Evolutionary conservation across 495 filamentous ascomycete genomes (phyloP), one percentile per base, ranked within the genome.

Genomic region (Glonium stellatum): DNA sequence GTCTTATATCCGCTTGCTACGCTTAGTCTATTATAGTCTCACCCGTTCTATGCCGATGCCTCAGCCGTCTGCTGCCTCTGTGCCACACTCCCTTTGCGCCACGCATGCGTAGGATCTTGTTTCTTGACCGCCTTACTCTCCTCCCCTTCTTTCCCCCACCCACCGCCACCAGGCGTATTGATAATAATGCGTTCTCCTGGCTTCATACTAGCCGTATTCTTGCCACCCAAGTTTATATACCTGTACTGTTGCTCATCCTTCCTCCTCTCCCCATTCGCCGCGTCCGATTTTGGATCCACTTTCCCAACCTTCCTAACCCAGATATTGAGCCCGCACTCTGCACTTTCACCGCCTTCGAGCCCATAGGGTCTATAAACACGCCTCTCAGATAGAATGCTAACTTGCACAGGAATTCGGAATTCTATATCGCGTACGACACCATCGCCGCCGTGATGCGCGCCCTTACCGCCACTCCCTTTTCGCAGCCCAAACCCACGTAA

Each of bases 391-490:
- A 98, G 72, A 60, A 98, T 97, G 5, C 86, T 90, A 15, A 88
- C 89, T 69, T 96, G 88, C 60, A 97, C 82, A 0, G 89, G 87
- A 22, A 90, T 84, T 19, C 92, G 80, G 75, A 98, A 96, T 74
- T 98, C 93, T 55, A 98, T 96, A 64, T 98, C 93, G 1, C 93
- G 78, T 1, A 96, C 76, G 35, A 98, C 92, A 42, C 93, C 93
- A 55, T 97, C 87, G 1, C 93, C 93, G 27, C 93, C 93, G 0
- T 73, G 79, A 68, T 96, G 86, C 70, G 84, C 79, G 1, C 93
- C 93, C 44, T 68, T 70, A 0, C 92, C 93, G 19, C 85, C 87
- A 12, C 82, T 85, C 0, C 83, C 84, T 23, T 75, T 67, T 0
- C 92, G 77, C 23, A 97, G 78, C 2, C 83, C 83, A 70, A 97